Evolutionary conservation across 306 rosid genomes (phyloP).

Genomic region (Fragaria ananassa): DNA sequence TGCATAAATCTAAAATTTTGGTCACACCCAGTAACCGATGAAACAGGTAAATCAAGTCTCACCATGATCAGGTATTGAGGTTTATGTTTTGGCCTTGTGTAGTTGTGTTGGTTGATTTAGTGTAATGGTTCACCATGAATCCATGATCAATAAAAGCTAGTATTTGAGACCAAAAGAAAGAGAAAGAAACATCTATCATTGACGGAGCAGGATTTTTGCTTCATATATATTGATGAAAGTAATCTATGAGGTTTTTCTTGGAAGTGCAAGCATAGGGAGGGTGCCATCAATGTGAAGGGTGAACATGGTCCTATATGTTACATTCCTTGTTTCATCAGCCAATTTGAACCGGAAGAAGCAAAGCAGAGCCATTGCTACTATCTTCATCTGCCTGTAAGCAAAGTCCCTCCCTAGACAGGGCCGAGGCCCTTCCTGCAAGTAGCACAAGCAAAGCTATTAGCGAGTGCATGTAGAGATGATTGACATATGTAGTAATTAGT

Average conservation of each 20-base stretch:
- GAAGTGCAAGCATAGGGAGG: slow-evolving; percentile 52
- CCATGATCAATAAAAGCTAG: not conserved
- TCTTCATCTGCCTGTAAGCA: slow-evolving; percentile 76
- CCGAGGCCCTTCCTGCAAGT: slow-evolving; percentile 68
- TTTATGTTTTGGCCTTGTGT: not conserved
- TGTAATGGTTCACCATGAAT: not conserved
- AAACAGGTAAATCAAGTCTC: too few relatives aligned
- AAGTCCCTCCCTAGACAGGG: slow-evolving; percentile 75
- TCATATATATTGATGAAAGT: not conserved
- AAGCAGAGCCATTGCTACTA: slow-evolving; percentile 51
- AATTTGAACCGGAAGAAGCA: slow-evolving; percentile 57
- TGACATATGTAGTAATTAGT: not conserved
- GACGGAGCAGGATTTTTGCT: not conserved
- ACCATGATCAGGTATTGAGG: too few relatives aligned
- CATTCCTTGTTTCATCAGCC: slow-evolving; percentile 35
- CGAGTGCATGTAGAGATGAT: not conserved
- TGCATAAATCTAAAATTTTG: too few relatives aligned
- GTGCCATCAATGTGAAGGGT: slow-evolving; percentile 76
- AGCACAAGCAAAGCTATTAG: not conserved
- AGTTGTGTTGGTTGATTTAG: not conserved
- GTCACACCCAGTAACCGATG: too few relatives aligned
- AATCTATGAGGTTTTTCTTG: slow-evolving; percentile 23
- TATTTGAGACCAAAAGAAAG: not conserved
- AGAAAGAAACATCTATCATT: not conserved
- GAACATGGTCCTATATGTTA: slow-evolving; percentile 61